Base-by-base conservation (phyloP, 306 rosid genomes). In the Fragaria iinumae region DNA sequence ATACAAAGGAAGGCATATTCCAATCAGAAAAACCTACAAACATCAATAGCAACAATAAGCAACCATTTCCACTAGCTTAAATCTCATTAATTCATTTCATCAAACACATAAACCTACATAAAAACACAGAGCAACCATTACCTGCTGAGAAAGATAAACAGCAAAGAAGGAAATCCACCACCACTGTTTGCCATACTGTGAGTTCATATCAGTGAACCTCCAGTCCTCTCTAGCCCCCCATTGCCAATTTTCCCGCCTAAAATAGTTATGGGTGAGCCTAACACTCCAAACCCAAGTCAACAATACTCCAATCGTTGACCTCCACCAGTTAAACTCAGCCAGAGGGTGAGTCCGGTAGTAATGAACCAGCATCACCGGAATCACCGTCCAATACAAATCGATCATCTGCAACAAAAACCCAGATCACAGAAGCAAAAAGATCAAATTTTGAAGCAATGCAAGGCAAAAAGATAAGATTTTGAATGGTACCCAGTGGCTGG, bases 161-260 rank as follows among this genome's bases (percentile, higher is more conserved):
- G 91, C 84, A 71, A 95, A 89, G 84, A 95, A 92, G 29, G 97
- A 95, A 77, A 87, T 47, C 96, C 97, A 95, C 97, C 98, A 90
- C 98, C 98, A 95, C 14, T 79, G 86, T 1, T 78, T 84, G 2
- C 93, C 97, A 74, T 92, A 89, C 59, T 86, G 97, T 18, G 65
- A 79, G 41, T 86, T 82, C 98, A 95, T 84, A 67, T 90, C 91
- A 20, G 92, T 84, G 84, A 95, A 92, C 80, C 98, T 88, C 98
- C 98, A 95, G 73, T 95, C 98, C 77, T 95, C 93, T 76, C 91
- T 90, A 3, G 89, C 90, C 55, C 98, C 98, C 97, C 93, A 89
- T 52, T 90, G 91, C 98, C 98, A 95, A 12, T 67, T 80, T 56
- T 95, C 98, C 70, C 97, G 83, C 77, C 98, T 86, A 47, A 95